phyloP scores from a whole-genome alignment of 1,284 basidiomycete genomes.

The Boletus calvinii region DNA sequence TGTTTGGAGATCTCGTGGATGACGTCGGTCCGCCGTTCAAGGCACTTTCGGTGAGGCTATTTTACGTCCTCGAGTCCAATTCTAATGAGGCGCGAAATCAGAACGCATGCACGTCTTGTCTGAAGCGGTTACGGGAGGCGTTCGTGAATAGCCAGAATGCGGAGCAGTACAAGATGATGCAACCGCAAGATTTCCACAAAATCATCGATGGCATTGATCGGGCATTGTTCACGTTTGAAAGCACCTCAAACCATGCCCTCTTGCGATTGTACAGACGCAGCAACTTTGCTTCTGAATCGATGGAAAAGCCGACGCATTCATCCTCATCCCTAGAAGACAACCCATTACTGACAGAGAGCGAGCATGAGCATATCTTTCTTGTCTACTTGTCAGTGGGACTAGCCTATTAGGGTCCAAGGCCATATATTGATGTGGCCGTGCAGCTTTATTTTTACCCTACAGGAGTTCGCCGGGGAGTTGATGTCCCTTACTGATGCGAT shows the following conservation, averaged over 20 bases:
- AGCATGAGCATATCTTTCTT: constrained; percentile 72
- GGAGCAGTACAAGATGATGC: constrained; percentile 34
- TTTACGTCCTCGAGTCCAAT: neutral
- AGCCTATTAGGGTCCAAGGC: neutral
- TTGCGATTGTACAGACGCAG: constrained; percentile 70
- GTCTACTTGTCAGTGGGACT: constrained; percentile 78
- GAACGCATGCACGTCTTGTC: constrained; percentile 58
- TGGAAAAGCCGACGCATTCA: constrained; percentile 34
- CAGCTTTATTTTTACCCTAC: constrained; percentile 91
- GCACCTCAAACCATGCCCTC: constrained; percentile 79
- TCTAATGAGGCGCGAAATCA: constrained; percentile 29
- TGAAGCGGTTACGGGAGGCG: constrained; percentile 62
- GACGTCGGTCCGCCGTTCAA: constrained; percentile 80
- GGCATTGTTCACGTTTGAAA: constrained; percentile 74
- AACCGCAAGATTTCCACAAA: constrained; percentile 57
- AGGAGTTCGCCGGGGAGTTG: constrained; percentile 87
- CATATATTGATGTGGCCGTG: constrained; percentile 6
- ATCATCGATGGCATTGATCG: constrained; percentile 67
- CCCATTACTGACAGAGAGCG: constrained; percentile 43
- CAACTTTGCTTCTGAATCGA: constrained; percentile 39
- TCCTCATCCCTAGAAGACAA: constrained; percentile 39
- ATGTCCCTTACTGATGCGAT: constrained; percentile 81
- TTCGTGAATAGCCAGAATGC: constrained; percentile 45
- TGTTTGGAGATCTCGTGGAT: constrained; percentile 83
- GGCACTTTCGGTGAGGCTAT: constrained; percentile 64